Conservation (phyloP, 169 alveolate species). For the Plasmodium cynomolgi region DNA sequence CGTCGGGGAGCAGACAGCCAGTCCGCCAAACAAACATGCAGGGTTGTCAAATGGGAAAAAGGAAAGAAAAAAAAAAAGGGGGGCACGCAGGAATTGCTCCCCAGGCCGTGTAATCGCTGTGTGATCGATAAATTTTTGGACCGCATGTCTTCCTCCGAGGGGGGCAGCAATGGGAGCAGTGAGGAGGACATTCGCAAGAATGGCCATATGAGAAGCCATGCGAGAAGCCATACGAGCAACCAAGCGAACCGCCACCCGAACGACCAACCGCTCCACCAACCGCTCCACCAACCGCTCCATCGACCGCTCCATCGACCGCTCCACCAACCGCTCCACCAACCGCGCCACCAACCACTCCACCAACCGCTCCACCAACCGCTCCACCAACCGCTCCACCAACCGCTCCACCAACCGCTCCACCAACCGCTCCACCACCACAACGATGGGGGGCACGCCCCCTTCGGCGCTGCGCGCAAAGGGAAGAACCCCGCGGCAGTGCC, state of each 20-base stretch:
- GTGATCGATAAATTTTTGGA: slow-evolving; percentile 5
- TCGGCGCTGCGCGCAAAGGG: not conserved
- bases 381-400: not conserved
- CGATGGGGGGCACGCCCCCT: not conserved
- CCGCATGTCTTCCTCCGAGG: slow-evolving; percentile 14
- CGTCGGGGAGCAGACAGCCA: not conserved
- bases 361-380: not conserved
- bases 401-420: not conserved
- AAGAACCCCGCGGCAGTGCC: not conserved
- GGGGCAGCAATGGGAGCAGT: not conserved
- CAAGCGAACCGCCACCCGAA: too few species aligned
- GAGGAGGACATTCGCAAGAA: not conserved
- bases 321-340: not conserved
- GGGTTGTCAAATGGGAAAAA: not conserved
- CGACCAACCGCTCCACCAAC: not conserved
- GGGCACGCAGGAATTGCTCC: not conserved
- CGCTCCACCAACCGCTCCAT: not conserved
- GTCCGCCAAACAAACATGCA: not conserved
- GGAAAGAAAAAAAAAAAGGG: not conserved
- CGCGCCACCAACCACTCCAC: too few species aligned
- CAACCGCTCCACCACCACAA: not conserved
- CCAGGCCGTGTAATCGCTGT: not conserved
- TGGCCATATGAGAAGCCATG: not conserved
- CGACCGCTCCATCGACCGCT: too few species aligned
- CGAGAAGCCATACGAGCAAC: not conserved